A percentile compares a stretch with the other conserved stretches of the same genome.
These are phyloP conservation scores for Agrocybe praecox DNA, from an alignment of 768 basidiomycete genomes.

Conservation along the genomic window DNA sequence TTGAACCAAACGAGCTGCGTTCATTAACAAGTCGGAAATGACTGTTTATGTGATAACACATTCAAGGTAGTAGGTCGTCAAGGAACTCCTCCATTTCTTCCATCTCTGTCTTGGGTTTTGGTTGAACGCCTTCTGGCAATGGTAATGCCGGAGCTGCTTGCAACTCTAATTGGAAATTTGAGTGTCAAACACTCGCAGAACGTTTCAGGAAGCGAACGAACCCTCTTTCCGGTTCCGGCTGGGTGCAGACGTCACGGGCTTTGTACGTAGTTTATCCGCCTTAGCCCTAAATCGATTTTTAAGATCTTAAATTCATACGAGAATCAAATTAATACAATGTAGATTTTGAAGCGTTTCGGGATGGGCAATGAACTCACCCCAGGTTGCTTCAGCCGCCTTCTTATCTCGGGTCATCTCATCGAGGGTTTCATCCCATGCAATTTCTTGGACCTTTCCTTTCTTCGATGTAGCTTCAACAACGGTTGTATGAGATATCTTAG, in stretches of 20 bases:
- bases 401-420: slow-evolving; percentile 73
- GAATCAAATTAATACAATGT: not conserved
- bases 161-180: slow-evolving; percentile 7
- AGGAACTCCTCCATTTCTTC: slow-evolving; percentile 72
- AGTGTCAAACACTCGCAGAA: not conserved
- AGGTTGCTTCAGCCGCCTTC: slow-evolving; percentile 69
- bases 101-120: slow-evolving; percentile 43
- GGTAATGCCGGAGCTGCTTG: slow-evolving; percentile 60
- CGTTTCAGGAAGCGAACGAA: slow-evolving; percentile 16
- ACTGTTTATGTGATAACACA: not conserved
- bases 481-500: slow-evolving; percentile 20
- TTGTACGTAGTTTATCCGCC: slow-evolving; percentile 45
- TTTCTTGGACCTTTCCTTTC: slow-evolving; percentile 66
- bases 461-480: slow-evolving; percentile 28
- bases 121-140: slow-evolving; percentile 25
- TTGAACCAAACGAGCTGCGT: not conserved
- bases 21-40: too few relatives aligned
- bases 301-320: slow-evolving; percentile 42
- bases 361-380: slow-evolving; percentile 49
- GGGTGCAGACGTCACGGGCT: slow-evolving; percentile 27
- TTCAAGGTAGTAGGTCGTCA: slow-evolving; percentile 55
- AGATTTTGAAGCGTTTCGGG: too few relatives aligned
- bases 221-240: slow-evolving; percentile 41
- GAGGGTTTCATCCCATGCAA: slow-evolving; percentile 70
- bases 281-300: slow-evolving; percentile 62